Base-by-base conservation (phyloP, 345 rosid species). In the Trapa bicornis region DNA sequence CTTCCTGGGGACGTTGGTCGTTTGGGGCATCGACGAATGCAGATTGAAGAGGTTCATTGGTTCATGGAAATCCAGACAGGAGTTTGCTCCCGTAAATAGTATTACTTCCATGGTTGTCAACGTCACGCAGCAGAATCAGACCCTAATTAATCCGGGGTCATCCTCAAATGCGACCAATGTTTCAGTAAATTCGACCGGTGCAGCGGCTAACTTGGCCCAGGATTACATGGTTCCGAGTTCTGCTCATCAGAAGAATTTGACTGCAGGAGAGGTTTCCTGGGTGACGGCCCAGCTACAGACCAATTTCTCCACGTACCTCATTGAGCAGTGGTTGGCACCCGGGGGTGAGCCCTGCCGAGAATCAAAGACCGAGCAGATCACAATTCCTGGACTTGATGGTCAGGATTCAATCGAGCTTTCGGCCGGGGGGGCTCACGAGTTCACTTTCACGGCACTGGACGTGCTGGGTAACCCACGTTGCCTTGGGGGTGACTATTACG, bases 1-100 rank as follows among this genome's bases (percentile, higher is more conserved):
- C 47, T 84, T 85, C 62, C 71, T 82, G 48, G 82, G 78, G 13
- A 75, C 84, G 91, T 73, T 86, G 69, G 82, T 74, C 29, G 78
- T 85, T 50, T 88, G 91, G 93, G 85, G 85, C 83, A 72, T 90
- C 2, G 98, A 92, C 61, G 89, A 89, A 2, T 74, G 87, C 65
- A 78, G 85, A 3, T 63, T 89, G 36, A 80, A 74, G 72, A 76
- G 67, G 76, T 77, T 89, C 54, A 61, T 88, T 13, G 67, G 82
- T 50, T 77, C 88, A 0, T 80, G 97, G 93, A 87, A 80, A 79
- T 54, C 76, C 64, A 81, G 77, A 66, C 78, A 80, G 35, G 79
- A 72, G 50, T 66, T 16, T 29, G 41, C 33, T 29, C 29, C 60
- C 67, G 15, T 47, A 5, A 47, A 47, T 39, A 64, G 41, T n/a